Conservation (phyloP, 1,284 basidiomycete species). For the Inonotus hispidus region DNA sequence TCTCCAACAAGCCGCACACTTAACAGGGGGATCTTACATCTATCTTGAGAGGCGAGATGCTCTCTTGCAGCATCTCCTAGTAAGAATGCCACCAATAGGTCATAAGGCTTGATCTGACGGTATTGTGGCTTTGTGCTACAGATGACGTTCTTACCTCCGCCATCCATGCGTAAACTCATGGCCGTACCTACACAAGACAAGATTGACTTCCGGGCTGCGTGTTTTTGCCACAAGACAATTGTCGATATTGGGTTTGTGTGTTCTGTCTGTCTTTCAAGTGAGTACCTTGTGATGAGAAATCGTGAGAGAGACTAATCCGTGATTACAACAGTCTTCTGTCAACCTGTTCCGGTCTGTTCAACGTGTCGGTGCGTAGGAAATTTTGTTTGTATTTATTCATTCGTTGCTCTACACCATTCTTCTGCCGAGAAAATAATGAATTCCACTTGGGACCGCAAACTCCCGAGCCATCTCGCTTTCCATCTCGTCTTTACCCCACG, state of each 20-base stretch:
- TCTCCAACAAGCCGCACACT: conserved; percentile 93
- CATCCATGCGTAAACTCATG: conserved; percentile 71
- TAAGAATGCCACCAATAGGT: conserved; percentile 31
- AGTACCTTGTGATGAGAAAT: conserved; percentile 28
- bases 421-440: neutral
- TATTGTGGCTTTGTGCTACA: conserved; percentile 29
- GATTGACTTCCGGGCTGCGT: conserved; percentile 95
- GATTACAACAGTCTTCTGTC: conserved; percentile 75
- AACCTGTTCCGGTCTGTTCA: conserved; percentile 87
- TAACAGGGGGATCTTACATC: conserved; percentile 94
- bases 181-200: conserved; percentile 90
- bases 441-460: conserved; percentile 1
- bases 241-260: conserved; percentile 98
- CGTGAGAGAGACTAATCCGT: neutral
- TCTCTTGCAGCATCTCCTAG: conserved; percentile 84
- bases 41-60: conserved; percentile 76
- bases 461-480: conserved; percentile 1
- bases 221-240: conserved; percentile 97
- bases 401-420: neutral
- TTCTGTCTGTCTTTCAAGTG: conserved; percentile 92
- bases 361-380: conserved; percentile 71
- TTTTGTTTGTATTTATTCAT: neutral
- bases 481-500: conserved; percentile 4
- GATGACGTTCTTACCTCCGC: conserved; percentile 90
- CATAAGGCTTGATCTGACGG: neutral